These are phyloP conservation scores for Xerocomus minutiporus DNA, from an alignment of 1,284 basidiomycete species.

Conservation along the genomic window DNA sequence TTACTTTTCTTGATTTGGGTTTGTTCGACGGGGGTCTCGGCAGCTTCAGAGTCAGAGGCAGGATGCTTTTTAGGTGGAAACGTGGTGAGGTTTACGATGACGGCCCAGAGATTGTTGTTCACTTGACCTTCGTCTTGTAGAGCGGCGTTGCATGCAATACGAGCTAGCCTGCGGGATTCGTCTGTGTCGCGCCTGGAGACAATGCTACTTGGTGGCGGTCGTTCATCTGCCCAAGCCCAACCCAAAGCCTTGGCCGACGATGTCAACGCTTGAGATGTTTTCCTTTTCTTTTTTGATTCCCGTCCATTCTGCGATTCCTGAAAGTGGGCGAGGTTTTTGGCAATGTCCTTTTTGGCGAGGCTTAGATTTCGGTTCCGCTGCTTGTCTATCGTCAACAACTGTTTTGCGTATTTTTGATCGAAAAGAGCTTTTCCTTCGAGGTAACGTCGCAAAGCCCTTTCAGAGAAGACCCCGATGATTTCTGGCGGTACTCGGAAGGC, in stretches of 20 bases:
- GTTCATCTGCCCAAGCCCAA: constrained; percentile 76
- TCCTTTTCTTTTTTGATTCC: constrained; percentile 21
- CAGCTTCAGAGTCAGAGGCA: constrained; percentile 16
- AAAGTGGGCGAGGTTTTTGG: constrained; percentile 45
- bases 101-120: constrained; percentile 68
- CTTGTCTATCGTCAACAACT: constrained; percentile 55
- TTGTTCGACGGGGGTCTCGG: background rate
- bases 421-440: constrained; percentile 53
- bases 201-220: constrained; percentile 78
- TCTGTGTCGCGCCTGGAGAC: constrained; percentile 72
- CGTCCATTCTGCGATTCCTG: constrained; percentile 32
- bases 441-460: constrained; percentile 61
- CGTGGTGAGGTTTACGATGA: constrained; percentile 54
- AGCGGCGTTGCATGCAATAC: constrained; percentile 62
- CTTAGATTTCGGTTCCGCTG: constrained; percentile 56
- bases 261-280: constrained; percentile 40
- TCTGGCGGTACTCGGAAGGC: constrained; percentile 63
- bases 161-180: constrained; percentile 66
- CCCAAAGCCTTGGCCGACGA: constrained; percentile 52
- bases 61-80: constrained; percentile 30
- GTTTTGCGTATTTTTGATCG: constrained; percentile 58
- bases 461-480: constrained; percentile 66
- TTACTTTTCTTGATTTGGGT: constrained; percentile 21
- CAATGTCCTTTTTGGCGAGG: constrained; percentile 54
- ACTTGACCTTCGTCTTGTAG: constrained; percentile 51